Percentiles rank a stretch among this genome's conserved stretches.
These are phyloP conservation scores for Boletus rubescentipes DNA, from an alignment of 768 basidiomycete genomes.

Conservation along the genomic window DNA sequence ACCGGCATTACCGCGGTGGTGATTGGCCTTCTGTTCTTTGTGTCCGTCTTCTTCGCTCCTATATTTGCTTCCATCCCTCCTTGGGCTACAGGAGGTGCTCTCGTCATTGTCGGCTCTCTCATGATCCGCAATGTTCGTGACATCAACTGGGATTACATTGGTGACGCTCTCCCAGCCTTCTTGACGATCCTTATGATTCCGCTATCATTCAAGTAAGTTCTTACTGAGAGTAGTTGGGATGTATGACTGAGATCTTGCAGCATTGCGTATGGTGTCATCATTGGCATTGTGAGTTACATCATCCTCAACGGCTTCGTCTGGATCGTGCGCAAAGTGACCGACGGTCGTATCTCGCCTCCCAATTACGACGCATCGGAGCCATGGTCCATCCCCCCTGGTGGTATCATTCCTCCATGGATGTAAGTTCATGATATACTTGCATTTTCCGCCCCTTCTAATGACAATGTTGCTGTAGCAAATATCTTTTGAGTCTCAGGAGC, in stretches of 20 bases:
- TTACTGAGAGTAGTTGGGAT: background rate
- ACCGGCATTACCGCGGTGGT: constrained; percentile 80
- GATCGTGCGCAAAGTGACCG: constrained; percentile 49
- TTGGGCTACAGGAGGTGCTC: constrained; percentile 86
- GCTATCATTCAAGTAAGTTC: constrained; percentile 67
- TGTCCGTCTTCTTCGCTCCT: constrained; percentile 85
- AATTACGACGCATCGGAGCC: constrained; percentile 63
- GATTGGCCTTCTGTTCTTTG: constrained; percentile 73
- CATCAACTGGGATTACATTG: constrained; percentile 88
- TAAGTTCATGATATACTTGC: constrained; percentile 31
- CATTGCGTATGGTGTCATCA: constrained; percentile 88
- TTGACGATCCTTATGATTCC: constrained; percentile 79
- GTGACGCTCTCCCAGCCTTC: constrained; percentile 87
- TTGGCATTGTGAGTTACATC: constrained; percentile 69
- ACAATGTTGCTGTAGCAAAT: constrained; percentile 23
- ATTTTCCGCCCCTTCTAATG: background rate
- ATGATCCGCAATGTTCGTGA: constrained; percentile 87
- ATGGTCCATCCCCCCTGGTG: constrained; percentile 72
- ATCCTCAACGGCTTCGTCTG: constrained; percentile 71
- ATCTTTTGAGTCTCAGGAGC: constrained; percentile 19
- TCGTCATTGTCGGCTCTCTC: constrained; percentile 83
- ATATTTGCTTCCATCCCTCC: constrained; percentile 85
- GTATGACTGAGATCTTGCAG: constrained; percentile 35
- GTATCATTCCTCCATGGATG: constrained; percentile 70
- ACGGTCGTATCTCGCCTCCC: constrained; percentile 63